Evolutionary conservation across 2,329 filamentous ascomycete genomes (phyloP).

Genomic region (Tolypocladium ovalisporum): DNA sequence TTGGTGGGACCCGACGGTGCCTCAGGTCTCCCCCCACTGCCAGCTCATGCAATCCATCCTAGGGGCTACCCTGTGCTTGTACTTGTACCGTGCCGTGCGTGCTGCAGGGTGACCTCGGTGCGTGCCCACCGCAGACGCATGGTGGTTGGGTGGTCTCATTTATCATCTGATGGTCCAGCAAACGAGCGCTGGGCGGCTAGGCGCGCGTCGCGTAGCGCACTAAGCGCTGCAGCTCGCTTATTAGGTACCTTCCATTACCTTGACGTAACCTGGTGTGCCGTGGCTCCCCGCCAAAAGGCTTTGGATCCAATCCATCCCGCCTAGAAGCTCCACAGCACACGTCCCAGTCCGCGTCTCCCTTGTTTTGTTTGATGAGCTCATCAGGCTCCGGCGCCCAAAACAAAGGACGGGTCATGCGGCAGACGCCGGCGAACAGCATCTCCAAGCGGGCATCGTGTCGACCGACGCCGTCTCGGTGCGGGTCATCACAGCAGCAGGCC

Average conservation of each 20-base stretch:
- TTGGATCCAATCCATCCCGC: not conserved
- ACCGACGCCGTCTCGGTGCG: not conserved
- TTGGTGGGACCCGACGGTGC: no score
- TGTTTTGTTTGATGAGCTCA: not conserved
- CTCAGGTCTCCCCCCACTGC: no score
- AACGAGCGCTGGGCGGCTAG: not conserved
- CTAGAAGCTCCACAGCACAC: not conserved
- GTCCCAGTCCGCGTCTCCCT: not conserved
- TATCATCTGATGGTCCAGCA: not conserved
- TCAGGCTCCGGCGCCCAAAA: not conserved
- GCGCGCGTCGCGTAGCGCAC: constrained; percentile 4
- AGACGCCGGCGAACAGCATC: not conserved
- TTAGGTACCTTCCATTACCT: no score
- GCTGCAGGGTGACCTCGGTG: not conserved
- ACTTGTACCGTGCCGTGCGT: not conserved
- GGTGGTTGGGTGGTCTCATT: not conserved
- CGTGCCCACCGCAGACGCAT: not conserved
- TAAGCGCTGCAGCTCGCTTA: constrained; percentile 1
- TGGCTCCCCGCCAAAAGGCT: not conserved
- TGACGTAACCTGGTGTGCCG: not conserved
- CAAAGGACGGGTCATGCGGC: not conserved
- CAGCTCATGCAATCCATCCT: not conserved
- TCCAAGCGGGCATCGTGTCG: not conserved
- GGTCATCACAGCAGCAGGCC: not conserved
- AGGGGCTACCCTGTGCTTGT: not conserved